Conservation (phyloP, 345 rosid species). For the Arabis alpina region DNA sequence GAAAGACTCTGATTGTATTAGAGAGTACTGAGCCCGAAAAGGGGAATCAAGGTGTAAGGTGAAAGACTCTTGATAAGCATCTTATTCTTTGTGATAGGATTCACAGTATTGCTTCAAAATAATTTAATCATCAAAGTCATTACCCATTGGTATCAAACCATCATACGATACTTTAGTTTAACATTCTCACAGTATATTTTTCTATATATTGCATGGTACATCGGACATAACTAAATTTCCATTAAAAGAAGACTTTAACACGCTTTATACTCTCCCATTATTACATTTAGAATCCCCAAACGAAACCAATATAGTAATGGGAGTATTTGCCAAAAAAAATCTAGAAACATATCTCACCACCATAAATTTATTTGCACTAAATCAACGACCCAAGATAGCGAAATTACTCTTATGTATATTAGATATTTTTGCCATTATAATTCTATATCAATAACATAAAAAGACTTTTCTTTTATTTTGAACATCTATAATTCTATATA, state of each 20-base stretch:
- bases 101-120: conserved; percentile 8
- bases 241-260: conserved; percentile 2
- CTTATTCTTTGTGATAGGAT: conserved; percentile 27
- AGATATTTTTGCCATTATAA: not conserved
- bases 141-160: conserved; percentile 24
- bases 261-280: conserved; percentile 28
- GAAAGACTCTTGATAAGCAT: too few species aligned
- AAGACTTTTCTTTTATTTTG: too few species aligned
- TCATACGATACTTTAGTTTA: conserved; percentile 1
- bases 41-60: too few species aligned
- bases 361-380: not conserved
- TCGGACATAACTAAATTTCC: conserved; percentile 2
- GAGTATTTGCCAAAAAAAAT: not conserved
- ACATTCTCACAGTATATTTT: not conserved
- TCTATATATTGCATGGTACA: conserved; percentile 1
- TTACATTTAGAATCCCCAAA: not conserved
- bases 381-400: not conserved
- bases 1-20: too few species aligned
- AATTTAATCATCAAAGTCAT: conserved; percentile 10
- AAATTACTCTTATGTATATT: not conserved
- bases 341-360: not conserved
- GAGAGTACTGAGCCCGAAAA: too few species aligned
- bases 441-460: too few species aligned
- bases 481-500: too few species aligned
- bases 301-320: not conserved